Evolutionary conservation across 1,139 yeast species (phyloP), one percentile per base, ranked within the genome.

Genomic region (Kurtzmaniella quercitrusa): DNA sequence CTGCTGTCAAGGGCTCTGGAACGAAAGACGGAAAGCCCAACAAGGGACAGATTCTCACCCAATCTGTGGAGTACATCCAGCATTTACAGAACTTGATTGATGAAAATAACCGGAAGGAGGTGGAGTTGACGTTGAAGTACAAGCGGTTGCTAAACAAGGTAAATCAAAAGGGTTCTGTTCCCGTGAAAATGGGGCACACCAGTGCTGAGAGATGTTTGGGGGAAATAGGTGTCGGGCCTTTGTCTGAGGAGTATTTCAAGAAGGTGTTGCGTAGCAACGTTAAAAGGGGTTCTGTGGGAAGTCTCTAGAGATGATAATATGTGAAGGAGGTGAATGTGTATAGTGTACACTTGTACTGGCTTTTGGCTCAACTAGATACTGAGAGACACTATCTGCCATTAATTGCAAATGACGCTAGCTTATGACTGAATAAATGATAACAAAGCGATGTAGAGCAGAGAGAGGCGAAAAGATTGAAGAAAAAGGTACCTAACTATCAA

Each of bases 11-110:
- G 52, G 76, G 78, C 18, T 72, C 83, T 12, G 87, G 90, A 3
- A 80, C 90, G 2, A 86, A 85, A 51, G 96, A 88, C 56, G 96
- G 95, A 3, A 85, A 85, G 53, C 97, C 97, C 1, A 90, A 90
- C 58, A 91, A 91, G 66, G 97, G 97, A 1, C 95, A 90, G 54
- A 87, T 91, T 10, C 68, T 91, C 49, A 78, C 90, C 16, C 85
- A 87, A 55, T 80, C 94, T 0, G 95, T 90, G 2, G 96, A 89
- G 53, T 91, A 89, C 57, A 82, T 91, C 43, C 82, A 81, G 50
- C 70, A 71, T 52, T 66, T 91, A 38, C 96, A 90, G 63, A 79
- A 79, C 48, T 73, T 79, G 46, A 87, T 90, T 48, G 97, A 90
- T 56, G 79, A 79, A 46, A 81, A 79, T 56, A 89, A 89, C 63